Evolutionary conservation across 164 flowering plant species (phyloP), one percentile per base, ranked within the genome.

Genomic region (Tetrastigma voinierianum): DNA sequence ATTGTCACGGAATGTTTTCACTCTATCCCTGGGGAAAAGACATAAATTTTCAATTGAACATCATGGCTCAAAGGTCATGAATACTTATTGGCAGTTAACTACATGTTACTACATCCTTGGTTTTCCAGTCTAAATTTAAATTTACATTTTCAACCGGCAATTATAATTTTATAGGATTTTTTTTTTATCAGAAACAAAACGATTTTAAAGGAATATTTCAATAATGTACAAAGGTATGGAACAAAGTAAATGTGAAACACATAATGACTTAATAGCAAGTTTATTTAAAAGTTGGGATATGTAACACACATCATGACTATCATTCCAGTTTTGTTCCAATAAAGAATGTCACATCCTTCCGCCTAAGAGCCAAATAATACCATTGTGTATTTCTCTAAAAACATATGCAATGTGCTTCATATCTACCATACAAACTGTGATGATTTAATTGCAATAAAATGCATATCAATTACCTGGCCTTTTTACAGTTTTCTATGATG

Each of bases 401-500:
- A 49, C 52, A 49, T 15, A 49, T 15, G 16, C 52, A 13, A 49
- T 15, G 12, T 53, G 19, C 19, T 53, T 53, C 56, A 19, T n/a
- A 13, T 17, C 11, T 18, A 45, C 52, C 25, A 61, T 10, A 59
- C 14, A 10, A 24, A 57, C n/a, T 59, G 46, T 3, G 13, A 52
- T 6, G 17, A 1, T 11, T 16, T 43, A n/a, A 15, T 51, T 3
- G n/a, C 3, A 40, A 25, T 53, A 40, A 18, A 11, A 24, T 1
- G 25, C 18, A 70, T 9, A n/a, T 57, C 46, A 43, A 17, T 46
- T 57, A 80, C 86, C 80, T 76, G 47, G 86, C 86, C 67, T 66
- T 78, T 61, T 57, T 66, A 44, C 71, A 66, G 17, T 79, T 47
- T 57, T 83, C 89, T 60, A 66, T 74, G 32, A 86, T 69, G 70